Evolutionary conservation across 2,329 filamentous ascomycete species (phyloP).

Genomic region (Ilyonectria robusta): DNA sequence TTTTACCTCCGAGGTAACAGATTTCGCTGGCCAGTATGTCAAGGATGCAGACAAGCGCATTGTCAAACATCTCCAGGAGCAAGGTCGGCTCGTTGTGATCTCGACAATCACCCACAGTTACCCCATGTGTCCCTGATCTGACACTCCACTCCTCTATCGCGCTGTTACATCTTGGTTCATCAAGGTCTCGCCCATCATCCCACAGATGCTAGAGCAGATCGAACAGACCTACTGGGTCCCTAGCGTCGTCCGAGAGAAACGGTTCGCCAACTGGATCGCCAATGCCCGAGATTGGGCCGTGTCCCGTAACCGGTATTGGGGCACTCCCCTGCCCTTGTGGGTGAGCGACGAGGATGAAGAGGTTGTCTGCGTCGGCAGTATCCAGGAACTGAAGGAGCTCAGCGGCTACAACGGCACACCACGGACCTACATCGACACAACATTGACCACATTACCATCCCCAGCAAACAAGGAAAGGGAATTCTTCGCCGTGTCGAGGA

Average conservation of each 20-base stretch:
- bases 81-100: too few species aligned
- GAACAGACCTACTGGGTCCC: slow-evolving; percentile 46
- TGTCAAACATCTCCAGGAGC: slow-evolving; percentile 42
- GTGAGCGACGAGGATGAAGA: slow-evolving; percentile 47
- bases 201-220: slow-evolving; percentile 42
- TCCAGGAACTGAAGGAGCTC: slow-evolving; percentile 42
- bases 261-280: slow-evolving; percentile 46
- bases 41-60: slow-evolving; percentile 48
- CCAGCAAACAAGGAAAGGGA: slow-evolving; percentile 45
- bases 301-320: slow-evolving; percentile 46
- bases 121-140: slow-evolving; percentile 46
- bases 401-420: slow-evolving; percentile 43
- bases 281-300: slow-evolving; percentile 45
- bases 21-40: slow-evolving; percentile 46
- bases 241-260: slow-evolving; percentile 44
- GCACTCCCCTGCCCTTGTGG: slow-evolving; percentile 46
- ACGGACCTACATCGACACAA: slow-evolving; percentile 45
- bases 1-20: slow-evolving; percentile 45
- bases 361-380: slow-evolving; percentile 43
- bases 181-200: slow-evolving; percentile 40
- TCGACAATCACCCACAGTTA: slow-evolving; percentile 24
- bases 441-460: slow-evolving; percentile 46
- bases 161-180: slow-evolving; percentile 50
- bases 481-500: slow-evolving; percentile 44
- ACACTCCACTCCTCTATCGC: slow-evolving; percentile 46